These are phyloP conservation scores for Apiospora phragmitis DNA, from an alignment of 2,329 filamentous ascomycete genomes.

Conservation along the genomic window DNA sequence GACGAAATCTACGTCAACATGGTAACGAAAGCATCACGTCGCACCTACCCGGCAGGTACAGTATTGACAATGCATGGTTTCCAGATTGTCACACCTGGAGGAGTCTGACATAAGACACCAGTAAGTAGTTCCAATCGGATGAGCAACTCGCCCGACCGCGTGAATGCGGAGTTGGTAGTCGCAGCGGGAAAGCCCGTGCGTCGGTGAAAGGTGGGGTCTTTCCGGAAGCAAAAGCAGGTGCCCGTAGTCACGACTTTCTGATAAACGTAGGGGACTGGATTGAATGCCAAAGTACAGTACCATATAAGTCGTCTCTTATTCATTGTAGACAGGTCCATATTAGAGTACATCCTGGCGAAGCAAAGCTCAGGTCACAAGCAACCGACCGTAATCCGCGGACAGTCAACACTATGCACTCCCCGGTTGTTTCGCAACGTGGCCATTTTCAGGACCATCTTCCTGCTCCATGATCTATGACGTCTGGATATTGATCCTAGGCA, in stretches of 20 bases:
- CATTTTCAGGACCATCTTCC: neutral
- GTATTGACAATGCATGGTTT: neutral
- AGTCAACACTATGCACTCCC: neutral
- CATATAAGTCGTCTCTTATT: neutral
- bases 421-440: neutral
- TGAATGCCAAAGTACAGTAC: neutral
- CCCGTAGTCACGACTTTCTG: neutral
- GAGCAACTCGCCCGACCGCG: neutral
- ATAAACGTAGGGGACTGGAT: neutral
- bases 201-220: neutral
- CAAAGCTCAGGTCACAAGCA: neutral
- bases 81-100: no score
- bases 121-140: neutral
- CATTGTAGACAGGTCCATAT: neutral
- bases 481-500: neutral
- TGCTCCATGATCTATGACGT: neutral
- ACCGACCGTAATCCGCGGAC: no score
- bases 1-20: neutral
- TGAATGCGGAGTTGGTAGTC: neutral
- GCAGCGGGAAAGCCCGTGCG: neutral
- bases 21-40: neutral
- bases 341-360: neutral
- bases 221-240: neutral
- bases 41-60: neutral
- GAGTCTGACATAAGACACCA: neutral